Conservation (phyloP, 2,329 filamentous ascomycete genomes). For the Ceratocystis lukuohia region DNA sequence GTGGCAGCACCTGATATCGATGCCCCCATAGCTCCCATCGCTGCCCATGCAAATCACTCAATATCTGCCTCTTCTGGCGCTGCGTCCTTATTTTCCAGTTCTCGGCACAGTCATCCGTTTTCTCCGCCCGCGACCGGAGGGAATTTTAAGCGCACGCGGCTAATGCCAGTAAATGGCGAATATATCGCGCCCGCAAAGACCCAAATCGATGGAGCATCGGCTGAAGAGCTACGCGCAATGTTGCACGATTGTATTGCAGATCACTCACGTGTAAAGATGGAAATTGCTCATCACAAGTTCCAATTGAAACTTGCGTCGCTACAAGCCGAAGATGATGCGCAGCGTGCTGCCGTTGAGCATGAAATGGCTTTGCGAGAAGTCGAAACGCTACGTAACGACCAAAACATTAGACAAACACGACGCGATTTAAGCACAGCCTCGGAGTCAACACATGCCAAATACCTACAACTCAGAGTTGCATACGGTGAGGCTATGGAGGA, state of each 20-base stretch:
- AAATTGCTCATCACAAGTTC: slow-evolving; percentile 78
- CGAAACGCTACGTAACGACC: slow-evolving; percentile 63
- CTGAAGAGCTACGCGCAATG: slow-evolving; percentile 44
- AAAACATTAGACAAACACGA: slow-evolving; percentile 51
- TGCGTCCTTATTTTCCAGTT: slow-evolving; percentile 19
- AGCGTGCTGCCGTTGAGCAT: slow-evolving; percentile 79
- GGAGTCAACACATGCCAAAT: slow-evolving; percentile 42
- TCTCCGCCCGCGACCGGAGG: slow-evolving; percentile 39
- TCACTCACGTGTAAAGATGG: slow-evolving; percentile 55
- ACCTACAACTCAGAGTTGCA: slow-evolving; percentile 49
- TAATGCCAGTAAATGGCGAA: slow-evolving; percentile 26
- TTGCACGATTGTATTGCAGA: slow-evolving; percentile 42
- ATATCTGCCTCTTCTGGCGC: slow-evolving; percentile 25
- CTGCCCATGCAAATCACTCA: neutral
- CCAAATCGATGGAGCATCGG: slow-evolving; percentile 39
- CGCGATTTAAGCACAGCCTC: slow-evolving; percentile 39
- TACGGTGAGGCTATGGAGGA: slow-evolving; percentile 55
- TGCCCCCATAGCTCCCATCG: neutral
- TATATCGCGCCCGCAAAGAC: slow-evolving; percentile 36
- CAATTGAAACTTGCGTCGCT: slow-evolving; percentile 76
- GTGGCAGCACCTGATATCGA: slow-evolving; percentile 10
- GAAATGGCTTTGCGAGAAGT: slow-evolving; percentile 83
- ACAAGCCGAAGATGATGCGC: slow-evolving; percentile 71
- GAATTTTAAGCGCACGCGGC: slow-evolving; percentile 8
- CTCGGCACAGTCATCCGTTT: slow-evolving; percentile 37